phyloP scores from a whole-genome alignment of 1,284 basidiomycete species.

The Apiotrichum sp. region DNA sequence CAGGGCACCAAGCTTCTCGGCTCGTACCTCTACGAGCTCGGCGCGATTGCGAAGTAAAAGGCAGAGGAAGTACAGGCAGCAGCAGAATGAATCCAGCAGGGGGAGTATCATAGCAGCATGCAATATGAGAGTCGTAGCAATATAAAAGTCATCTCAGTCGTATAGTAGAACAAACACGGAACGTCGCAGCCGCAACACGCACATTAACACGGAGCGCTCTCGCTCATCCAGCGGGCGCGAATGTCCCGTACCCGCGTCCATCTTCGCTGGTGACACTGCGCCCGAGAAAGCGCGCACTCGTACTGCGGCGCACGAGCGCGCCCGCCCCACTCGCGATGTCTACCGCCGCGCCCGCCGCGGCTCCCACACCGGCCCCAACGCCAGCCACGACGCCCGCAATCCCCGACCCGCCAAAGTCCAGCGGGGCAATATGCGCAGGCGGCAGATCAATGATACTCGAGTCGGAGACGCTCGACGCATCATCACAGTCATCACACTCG shows the following conservation, averaged over 20 bases:
- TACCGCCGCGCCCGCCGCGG: background rate
- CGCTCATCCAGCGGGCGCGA: background rate
- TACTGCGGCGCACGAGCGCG: slow-evolving; percentile 1
- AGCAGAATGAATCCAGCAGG: background rate
- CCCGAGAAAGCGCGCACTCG: slow-evolving; percentile 5
- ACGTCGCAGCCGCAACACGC: too few species aligned
- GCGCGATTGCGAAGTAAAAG: slow-evolving; percentile 33
- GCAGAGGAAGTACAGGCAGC: background rate
- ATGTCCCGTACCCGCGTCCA: background rate
- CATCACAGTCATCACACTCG: background rate
- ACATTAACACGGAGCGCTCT: too few species aligned
- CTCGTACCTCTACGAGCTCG: slow-evolving; percentile 75
- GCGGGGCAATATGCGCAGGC: slow-evolving; percentile 6
- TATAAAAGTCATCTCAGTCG: too few species aligned
- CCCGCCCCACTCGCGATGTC: background rate
- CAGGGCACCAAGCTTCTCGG: slow-evolving; percentile 65
- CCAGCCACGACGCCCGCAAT: background rate
- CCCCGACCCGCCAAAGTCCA: background rate
- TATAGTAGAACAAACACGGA: too few species aligned
- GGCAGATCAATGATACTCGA: slow-evolving; percentile 17
- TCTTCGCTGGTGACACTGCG: background rate
- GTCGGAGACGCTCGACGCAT: slow-evolving; percentile 3
- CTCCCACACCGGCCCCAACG: background rate
- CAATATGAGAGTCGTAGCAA: too few species aligned
- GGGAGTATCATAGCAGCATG: too few species aligned